Evolutionary conservation across 441 rosid species (phyloP), one percentile per base, ranked within the genome.

Genomic region (Pelargonium australe): DNA sequence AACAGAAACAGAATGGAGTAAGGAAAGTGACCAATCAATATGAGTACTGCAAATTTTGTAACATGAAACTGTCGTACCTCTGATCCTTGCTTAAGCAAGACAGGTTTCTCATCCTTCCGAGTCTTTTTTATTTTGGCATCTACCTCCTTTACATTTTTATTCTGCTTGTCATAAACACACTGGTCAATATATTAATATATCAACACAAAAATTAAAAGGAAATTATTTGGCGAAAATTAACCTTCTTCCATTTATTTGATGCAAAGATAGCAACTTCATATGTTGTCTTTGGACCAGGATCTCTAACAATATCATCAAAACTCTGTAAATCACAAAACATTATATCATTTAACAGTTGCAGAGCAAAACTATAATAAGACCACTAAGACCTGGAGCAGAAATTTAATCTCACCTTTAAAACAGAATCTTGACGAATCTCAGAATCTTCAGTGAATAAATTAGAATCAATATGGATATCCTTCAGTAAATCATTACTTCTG

Each of bases 191-290:
- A 16, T 7, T 53, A 16, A 31, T 31, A 31, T 31, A 31, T 31
- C 37, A 4, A 31, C 37, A 31, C 37, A 53, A 25, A 53, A 53
- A 51, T 51, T 16, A 14, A 6, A 14, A 16, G n/a, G 51, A 45
- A 8, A 16, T 55, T 55, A 55, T 55, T 16, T 16, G 64, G 16
- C 43, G 61, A 34, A 77, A 73, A 17, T 12, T 49, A 63, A 91
- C 96, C 92, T 91, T 94, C 85, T 84, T 89, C 88, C 88, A 88
- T 31, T 83, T 67, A 81, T 84, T 89, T 16, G 96, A 84, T 47
- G 84, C 90, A 70, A 86, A 85, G 63, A 94, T 78, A 37, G 96
- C 80, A 74, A 88, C 96, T 66, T 91, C 96, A 76, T 79, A 85
- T 45, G 99, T 81, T 71, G 90, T 87, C 84, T 87, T 89, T 12